Percentiles rank a stretch among this genome's conserved stretches.
These are phyloP conservation scores for Emiliania huxleyi DNA, from an alignment of 78 protist species.

Conservation along the genomic window DNA sequence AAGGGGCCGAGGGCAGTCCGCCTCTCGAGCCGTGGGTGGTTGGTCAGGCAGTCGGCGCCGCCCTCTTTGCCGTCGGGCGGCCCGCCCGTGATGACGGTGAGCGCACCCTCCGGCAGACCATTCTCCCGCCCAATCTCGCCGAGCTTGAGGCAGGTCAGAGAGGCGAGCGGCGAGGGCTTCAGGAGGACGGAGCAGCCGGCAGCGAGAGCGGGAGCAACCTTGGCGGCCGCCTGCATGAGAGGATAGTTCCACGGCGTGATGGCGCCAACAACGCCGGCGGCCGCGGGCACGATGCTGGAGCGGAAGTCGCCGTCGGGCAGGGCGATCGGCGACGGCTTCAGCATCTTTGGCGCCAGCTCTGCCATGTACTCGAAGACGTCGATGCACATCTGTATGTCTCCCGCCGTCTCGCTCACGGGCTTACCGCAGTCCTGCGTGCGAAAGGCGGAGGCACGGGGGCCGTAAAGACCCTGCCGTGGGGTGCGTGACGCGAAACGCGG, in stretches of 20 bases:
- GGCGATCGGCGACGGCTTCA: not conserved
- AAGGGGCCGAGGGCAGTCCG: too few relatives aligned
- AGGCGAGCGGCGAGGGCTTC: constrained; percentile 5
- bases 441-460: too few relatives aligned
- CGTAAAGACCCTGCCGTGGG: too few relatives aligned
- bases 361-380: not conserved
- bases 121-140: not conserved
- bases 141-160: not conserved
- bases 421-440: not conserved
- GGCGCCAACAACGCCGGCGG: not conserved
- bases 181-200: not conserved
- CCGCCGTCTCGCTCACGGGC: not conserved
- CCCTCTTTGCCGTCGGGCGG: not conserved
- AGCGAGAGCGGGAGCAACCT: not conserved
- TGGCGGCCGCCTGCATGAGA: not conserved
- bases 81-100: not conserved
- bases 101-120: not conserved
- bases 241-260: constrained; percentile 12
- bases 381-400: not conserved
- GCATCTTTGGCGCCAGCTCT: not conserved
- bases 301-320: not conserved
- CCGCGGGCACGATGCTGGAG: not conserved
- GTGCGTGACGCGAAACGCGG: too few relatives aligned
- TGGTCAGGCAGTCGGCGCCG: too few relatives aligned
- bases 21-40: too few relatives aligned